phyloP scores from a whole-genome alignment of 495 filamentous ascomycete species.

The Aspergillus bridgeri region DNA sequence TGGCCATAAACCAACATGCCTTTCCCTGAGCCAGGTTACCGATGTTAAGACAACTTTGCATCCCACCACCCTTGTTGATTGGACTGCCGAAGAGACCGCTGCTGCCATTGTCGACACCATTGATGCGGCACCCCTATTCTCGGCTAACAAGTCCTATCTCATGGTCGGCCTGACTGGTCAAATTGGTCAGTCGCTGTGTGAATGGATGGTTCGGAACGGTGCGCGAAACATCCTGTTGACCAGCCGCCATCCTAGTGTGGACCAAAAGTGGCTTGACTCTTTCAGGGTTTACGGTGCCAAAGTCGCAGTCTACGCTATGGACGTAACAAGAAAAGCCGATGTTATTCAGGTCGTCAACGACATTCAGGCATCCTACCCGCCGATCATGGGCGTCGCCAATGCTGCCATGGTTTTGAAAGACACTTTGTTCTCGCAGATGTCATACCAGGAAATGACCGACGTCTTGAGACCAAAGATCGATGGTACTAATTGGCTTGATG shows the following conservation, averaged over 20 bases:
- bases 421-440: constrained; percentile 44
- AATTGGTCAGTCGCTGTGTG: constrained; percentile 16
- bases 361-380: constrained; percentile 28
- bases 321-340: constrained; percentile 1
- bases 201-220: constrained; percentile 21
- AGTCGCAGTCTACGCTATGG: constrained; percentile 1
- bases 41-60: too few relatives aligned
- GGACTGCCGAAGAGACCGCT: not conserved
- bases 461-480: constrained; percentile 45
- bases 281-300: not conserved
- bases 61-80: not conserved
- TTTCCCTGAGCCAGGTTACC: too few relatives aligned
- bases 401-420: constrained; percentile 56
- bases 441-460: constrained; percentile 30
- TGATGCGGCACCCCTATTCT: constrained; percentile 8
- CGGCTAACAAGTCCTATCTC: constrained; percentile 21
- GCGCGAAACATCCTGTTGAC: constrained; percentile 12
- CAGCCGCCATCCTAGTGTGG: constrained; percentile 1
- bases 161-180: constrained; percentile 20
- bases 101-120: not conserved
- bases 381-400: constrained; percentile 47
- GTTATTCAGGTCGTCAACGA: constrained; percentile 14
- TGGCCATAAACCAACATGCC: too few relatives aligned
- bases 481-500: constrained; percentile 12
- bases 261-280: not conserved